These are phyloP conservation scores for Scheffersomyces cryptocercus DNA, from an alignment of 1,139 yeast species.

Conservation along the genomic window DNA sequence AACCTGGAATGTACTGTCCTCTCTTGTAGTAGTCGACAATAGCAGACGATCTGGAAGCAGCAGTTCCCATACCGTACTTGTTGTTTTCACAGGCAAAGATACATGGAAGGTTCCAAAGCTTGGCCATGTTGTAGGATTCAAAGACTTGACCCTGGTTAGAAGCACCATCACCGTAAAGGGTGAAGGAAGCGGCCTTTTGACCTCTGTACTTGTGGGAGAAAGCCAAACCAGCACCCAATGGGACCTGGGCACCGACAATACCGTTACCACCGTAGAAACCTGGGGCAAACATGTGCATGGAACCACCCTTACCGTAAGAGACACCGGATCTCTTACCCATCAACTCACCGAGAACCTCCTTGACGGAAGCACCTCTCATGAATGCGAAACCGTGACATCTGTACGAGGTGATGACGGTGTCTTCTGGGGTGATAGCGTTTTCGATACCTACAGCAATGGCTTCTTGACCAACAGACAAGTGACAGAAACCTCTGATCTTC, in stretches of 20 bases:
- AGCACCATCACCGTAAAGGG: slow-evolving; percentile 98
- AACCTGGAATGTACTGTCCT: slow-evolving; percentile 98
- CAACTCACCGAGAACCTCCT: slow-evolving; percentile 88
- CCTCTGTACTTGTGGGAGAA: slow-evolving; percentile 94
- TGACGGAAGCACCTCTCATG: slow-evolving; percentile 93
- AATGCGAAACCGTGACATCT: slow-evolving; percentile 98
- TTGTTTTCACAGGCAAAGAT: slow-evolving; percentile 96
- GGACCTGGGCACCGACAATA: slow-evolving; percentile 99
- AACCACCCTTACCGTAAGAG: slow-evolving; percentile 97
- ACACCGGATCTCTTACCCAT: slow-evolving; percentile 97
- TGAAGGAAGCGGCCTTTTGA: slow-evolving; percentile 78
- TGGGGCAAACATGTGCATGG: slow-evolving; percentile 97
- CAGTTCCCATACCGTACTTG: slow-evolving; percentile 99
- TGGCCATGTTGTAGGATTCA: slow-evolving; percentile 98
- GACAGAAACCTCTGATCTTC: slow-evolving; percentile 98
- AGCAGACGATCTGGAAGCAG: slow-evolving; percentile 96
- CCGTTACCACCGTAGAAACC: slow-evolving; percentile 99
- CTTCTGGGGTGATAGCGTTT: slow-evolving; percentile 82
- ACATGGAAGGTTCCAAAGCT: slow-evolving; percentile 95
- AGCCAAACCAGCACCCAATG: slow-evolving; percentile 95
- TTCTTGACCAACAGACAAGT: slow-evolving; percentile 98
- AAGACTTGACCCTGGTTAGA: slow-evolving; percentile 99
- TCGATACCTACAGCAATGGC: slow-evolving; percentile 98
- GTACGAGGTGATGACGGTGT: slow-evolving; percentile 92
- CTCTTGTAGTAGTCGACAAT: slow-evolving; percentile 96